phyloP scores from a whole-genome alignment of 108 stramenopile species.

The Stephanodiscus triporus region DNA sequence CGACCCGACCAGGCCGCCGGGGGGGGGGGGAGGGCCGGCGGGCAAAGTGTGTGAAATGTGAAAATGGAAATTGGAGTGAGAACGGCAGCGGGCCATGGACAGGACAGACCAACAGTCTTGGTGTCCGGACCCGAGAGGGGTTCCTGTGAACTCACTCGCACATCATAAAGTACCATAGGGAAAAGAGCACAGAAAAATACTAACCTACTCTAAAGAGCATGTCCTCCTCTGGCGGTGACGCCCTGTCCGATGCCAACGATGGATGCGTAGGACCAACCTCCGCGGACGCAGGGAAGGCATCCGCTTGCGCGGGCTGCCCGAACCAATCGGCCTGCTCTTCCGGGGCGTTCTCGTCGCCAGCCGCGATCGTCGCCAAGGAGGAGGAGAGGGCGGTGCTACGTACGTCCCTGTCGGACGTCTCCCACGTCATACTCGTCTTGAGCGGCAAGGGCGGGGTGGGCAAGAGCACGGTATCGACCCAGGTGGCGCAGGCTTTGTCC shows the following conservation, averaged over 20 bases:
- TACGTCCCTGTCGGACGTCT: conserved; percentile 80
- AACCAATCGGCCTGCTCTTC: conserved; percentile 94
- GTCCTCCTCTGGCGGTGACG: conserved; percentile 21
- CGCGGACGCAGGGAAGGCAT: conserved; percentile 90
- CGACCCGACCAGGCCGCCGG: too few relatives aligned
- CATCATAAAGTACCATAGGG: too few relatives aligned
- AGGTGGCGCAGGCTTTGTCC: conserved; percentile 92
- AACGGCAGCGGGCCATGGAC: too few relatives aligned
- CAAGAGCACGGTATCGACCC: conserved; percentile 94
- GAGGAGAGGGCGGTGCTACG: conserved; percentile 60
- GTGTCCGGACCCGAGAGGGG: too few relatives aligned
- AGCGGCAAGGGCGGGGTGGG: conserved; percentile 99
- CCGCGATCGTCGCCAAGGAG: conserved; percentile 63
- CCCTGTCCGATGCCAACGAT: conserved; percentile 82
- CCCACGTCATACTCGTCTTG: conserved; percentile 93
- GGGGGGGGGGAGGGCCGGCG: too few relatives aligned
- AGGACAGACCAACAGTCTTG: too few relatives aligned
- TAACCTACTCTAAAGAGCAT: too few relatives aligned
- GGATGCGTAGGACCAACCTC: conserved; percentile 94
- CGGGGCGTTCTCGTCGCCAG: conserved; percentile 77
- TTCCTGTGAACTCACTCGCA: too few relatives aligned
- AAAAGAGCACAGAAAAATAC: too few relatives aligned
- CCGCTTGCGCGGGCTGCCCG: conserved; percentile 96
- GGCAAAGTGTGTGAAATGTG: too few relatives aligned
- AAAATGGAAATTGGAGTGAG: too few relatives aligned